phyloP scores from a whole-genome alignment of 495 filamentous ascomycete species.

The Penicillium alfredii region DNA sequence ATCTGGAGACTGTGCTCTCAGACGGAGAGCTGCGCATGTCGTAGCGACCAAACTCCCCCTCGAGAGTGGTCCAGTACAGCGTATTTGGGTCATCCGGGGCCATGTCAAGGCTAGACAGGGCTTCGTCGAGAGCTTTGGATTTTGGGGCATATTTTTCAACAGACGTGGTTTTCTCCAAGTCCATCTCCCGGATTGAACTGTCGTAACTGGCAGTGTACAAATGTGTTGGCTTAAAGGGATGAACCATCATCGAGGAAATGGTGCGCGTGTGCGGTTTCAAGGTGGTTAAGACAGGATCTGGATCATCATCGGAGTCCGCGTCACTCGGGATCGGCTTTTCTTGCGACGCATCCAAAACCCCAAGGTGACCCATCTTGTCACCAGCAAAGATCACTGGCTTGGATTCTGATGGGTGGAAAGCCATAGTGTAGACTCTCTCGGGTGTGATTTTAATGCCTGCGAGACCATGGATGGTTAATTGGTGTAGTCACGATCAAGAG shows the following conservation, averaged over 20 bases:
- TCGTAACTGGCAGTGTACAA: conserved; percentile 92
- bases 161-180: conserved; percentile 71
- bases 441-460: conserved; percentile 88
- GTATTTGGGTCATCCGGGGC: conserved; percentile 61
- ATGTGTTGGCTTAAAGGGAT: conserved; percentile 56
- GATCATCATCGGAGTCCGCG: conserved; percentile 45
- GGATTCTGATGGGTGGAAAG: conserved; percentile 78
- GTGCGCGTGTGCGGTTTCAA: conserved; percentile 88
- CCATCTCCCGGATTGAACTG: conserved; percentile 81
- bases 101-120: conserved; percentile 78
- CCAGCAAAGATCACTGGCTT: conserved; percentile 93
- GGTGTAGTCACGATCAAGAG: conserved; percentile 1
- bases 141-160: conserved; percentile 72
- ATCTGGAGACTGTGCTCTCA: conserved; percentile 51
- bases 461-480: conserved; percentile 7
- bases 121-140: conserved; percentile 61
- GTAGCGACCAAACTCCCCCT: conserved; percentile 70
- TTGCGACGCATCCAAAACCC: conserved; percentile 88
- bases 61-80: conserved; percentile 81
- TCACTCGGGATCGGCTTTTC: conserved; percentile 35
- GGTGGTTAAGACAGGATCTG: conserved; percentile 70
- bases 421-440: conserved; percentile 80
- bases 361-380: conserved; percentile 90
- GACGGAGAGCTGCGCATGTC: conserved; percentile 58
- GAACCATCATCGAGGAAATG: conserved; percentile 75